A percentile compares a stretch with the other conserved stretches of the same genome.
These are phyloP conservation scores for Fusarium verticillioides DNA, from an alignment of 2,329 filamentous ascomycete genomes.

Conservation along the genomic window DNA sequence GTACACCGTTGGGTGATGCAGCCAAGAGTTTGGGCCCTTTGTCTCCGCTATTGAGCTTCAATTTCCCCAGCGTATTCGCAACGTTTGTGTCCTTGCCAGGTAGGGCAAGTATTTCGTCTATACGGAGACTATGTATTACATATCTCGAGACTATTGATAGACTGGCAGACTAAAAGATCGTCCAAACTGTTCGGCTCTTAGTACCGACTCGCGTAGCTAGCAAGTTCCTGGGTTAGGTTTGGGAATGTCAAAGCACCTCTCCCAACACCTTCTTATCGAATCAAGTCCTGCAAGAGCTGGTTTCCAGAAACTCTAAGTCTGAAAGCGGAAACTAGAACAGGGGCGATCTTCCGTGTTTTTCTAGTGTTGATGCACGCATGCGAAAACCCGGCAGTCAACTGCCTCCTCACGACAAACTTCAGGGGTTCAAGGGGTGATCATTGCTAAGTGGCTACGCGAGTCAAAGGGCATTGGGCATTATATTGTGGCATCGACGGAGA, in stretches of 20 bases:
- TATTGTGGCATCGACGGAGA: background rate
- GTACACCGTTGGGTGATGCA: background rate
- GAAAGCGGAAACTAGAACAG: background rate
- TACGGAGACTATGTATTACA: background rate
- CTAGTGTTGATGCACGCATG: background rate
- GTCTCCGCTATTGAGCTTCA: background rate
- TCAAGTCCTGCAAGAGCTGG: background rate
- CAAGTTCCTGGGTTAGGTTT: background rate
- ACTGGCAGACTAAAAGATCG: background rate
- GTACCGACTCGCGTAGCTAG: conserved; percentile 1
- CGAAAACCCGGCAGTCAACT: background rate
- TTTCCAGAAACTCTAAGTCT: background rate
- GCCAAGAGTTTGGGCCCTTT: background rate
- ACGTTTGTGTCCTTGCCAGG: background rate
- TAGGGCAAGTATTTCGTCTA: background rate
- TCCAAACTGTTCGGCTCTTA: background rate
- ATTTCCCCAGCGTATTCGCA: background rate
- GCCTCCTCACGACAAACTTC: background rate
- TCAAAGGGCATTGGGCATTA: background rate
- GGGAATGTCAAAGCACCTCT: background rate
- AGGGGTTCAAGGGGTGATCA: background rate
- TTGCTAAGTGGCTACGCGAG: background rate
- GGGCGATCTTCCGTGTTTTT: background rate
- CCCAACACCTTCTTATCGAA: background rate
- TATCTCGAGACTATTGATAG: background rate